Evolutionary conservation across 1,139 yeast genomes (phyloP), one percentile per base, ranked within the genome.

Genomic region (Magnusiomyces tetraspermus): DNA sequence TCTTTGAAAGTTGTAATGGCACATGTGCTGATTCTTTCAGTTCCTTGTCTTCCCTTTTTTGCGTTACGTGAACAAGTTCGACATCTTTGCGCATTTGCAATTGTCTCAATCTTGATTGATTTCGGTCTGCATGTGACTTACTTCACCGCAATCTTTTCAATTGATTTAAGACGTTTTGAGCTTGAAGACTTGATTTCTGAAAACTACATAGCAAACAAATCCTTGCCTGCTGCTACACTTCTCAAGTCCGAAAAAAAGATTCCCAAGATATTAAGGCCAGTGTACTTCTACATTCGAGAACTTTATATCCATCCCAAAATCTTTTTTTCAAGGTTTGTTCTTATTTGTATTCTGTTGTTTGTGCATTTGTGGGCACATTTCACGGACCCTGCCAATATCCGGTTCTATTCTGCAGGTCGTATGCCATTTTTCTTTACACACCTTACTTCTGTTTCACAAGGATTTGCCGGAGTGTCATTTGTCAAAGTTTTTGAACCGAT

Each of bases 91-190:
- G 56, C 69, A n/a, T 75, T 76, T 59, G 65, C 74, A 1, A 59
- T 68, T 1, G 51, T 74, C 38, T 75, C 82, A 0, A 61, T 84
- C 28, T 38, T 78, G 1, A 65, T 82, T 42, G 88, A 84, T 59
- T 80, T 78, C 59, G 53, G 75, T 2, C 31, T 86, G 48, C 88
- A 83, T 59, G 62, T 79, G 50, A 78, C 90, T 0, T 85, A 74
- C 63, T 77, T 85, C 56, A 71, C 81, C 0, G 82, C 89, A 0
- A 78, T 84, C 0, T 67, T 85, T 19, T 75, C 83, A 30, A 76
- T 86, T 47, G 95, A 87, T 67, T 69, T 83, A 48, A 76, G 80
- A 47, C 73, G 88, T 53, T 66, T 76, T 41, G 89, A 83, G 60
- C 71, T 83, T 22, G 77, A 78, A 11, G 87, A 82, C 56, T 64